Base-by-base conservation (phyloP, 2,329 filamentous ascomycete species). In the Penicillium digitatum region DNA sequence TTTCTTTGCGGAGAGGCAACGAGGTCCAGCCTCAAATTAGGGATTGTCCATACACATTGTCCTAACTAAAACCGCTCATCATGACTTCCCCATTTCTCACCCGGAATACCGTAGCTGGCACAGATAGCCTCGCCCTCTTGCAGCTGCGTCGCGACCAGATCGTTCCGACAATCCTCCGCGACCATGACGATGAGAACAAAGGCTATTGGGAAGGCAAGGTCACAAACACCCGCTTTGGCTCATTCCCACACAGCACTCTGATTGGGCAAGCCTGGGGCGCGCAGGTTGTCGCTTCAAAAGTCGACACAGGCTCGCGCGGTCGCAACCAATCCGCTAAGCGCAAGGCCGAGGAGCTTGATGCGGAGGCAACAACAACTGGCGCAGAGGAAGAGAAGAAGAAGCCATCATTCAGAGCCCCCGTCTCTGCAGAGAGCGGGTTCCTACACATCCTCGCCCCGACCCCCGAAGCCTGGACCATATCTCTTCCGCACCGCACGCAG, bases 141-240 rank as follows among this genome's bases (percentile, higher is more conserved):
- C 89, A 96, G 70, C 82, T 99, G 49, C 93, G 90, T 58, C 87
- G 92, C 74, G 92, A 97, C 73, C 87, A 87, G 58, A 85, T 92
- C 60, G 81, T 91, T 37, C 90, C 93, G 8, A 79, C 91, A 26
- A 85, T 89, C 58, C 82, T 92, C 27, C 79, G 82, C 59, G 77
- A 82, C 29, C 80, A 81, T 22, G 80, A 82, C 35, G 84, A 84
- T 49, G 81, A 83, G 39, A 80, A 87, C 60, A 82, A 86, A 67
- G 88, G 88, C 56, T 91, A 91, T 66, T 82, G 83, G 29, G 87
- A 91, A 69, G 88, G 88, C 34, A 86, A 86, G 44, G 87, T 90
- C 2, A 84, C 92, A 51, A 97, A 96, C 75, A 99, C 93, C 1
- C 86, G 92, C 42, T 99, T 96, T 68, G 94, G 94, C 46, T 96